Conservation (phyloP, 1,284 basidiomycete species). For the Taiwanofungus camphoratus region DNA sequence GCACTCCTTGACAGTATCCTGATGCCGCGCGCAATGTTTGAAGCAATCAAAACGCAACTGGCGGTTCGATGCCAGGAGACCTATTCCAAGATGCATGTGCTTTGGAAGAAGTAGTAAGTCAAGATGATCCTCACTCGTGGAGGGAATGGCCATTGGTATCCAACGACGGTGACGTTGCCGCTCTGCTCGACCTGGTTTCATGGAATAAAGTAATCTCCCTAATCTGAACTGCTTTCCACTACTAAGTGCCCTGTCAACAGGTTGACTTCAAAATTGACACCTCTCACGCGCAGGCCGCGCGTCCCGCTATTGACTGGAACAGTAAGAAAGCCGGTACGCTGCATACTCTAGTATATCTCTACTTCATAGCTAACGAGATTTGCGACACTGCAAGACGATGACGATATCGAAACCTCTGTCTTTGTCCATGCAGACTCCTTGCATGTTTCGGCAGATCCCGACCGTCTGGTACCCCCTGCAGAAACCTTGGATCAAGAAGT, state of each 20-base stretch:
- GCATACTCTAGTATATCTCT: neutral
- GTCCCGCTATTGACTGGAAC: slow-evolving; percentile 64
- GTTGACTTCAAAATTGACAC: slow-evolving; percentile 65
- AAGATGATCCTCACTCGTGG: slow-evolving; percentile 41
- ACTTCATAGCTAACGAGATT: neutral
- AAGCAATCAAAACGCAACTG: slow-evolving; percentile 63
- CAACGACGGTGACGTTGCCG: slow-evolving; percentile 70
- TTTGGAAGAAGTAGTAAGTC: slow-evolving; percentile 45
- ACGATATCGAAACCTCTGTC: slow-evolving; percentile 67
- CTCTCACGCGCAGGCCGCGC: slow-evolving; percentile 46
- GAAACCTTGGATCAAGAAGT: slow-evolving; percentile 4
- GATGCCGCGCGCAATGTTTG: neutral
- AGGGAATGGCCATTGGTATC: slow-evolving; percentile 68
- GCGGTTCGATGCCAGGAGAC: slow-evolving; percentile 58
- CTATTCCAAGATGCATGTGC: slow-evolving; percentile 63
- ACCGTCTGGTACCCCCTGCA: slow-evolving; percentile 8
- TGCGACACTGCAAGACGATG: slow-evolving; percentile 50
- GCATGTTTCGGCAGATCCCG: slow-evolving; percentile 3
- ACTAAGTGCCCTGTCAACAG: slow-evolving; percentile 28
- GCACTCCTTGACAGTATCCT: neutral
- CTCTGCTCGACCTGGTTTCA: slow-evolving; percentile 64
- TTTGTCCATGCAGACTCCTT: slow-evolving; percentile 35
- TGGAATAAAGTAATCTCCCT: slow-evolving; percentile 49
- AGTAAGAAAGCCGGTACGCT: slow-evolving; percentile 76
- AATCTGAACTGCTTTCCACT: neutral